A percentile compares a stretch with the other conserved stretches of the same genome.
Evolutionary conservation across 2,329 filamentous ascomycete genomes (phyloP).

Genomic region (Fonsecaea erecta): DNA sequence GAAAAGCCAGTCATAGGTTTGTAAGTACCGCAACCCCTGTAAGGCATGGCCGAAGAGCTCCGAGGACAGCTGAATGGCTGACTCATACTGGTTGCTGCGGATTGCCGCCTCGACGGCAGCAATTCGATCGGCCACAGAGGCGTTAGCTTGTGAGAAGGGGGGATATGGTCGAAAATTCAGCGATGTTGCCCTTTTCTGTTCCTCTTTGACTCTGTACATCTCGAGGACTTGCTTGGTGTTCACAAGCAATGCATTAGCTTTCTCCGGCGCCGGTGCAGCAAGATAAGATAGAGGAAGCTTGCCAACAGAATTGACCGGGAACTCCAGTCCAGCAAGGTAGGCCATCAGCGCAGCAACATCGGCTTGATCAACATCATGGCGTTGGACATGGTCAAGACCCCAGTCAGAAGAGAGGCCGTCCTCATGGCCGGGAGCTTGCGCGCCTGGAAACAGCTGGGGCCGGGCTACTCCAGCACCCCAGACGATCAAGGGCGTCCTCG

Average conservation of each 20-base stretch:
- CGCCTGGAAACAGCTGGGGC: conserved; percentile 63
- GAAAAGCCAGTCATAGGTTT: conserved; percentile 99
- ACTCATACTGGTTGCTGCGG: conserved; percentile 66
- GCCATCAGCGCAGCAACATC: conserved; percentile 96
- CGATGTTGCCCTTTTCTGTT: conserved; percentile 74
- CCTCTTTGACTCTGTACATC: conserved; percentile 95
- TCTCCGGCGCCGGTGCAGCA: conserved; percentile 71
- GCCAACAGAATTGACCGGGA: conserved; percentile 94
- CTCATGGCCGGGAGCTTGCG: conserved; percentile 78
- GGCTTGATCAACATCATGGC: conserved; percentile 91
- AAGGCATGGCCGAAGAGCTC: conserved; percentile 77
- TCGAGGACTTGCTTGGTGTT: conserved; percentile 89
- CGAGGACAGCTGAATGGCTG: conserved; percentile 78
- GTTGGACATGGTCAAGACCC: conserved; percentile 76
- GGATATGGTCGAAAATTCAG: conserved; percentile 78
- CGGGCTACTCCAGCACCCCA: conserved; percentile 92
- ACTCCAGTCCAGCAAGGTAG: conserved; percentile 83
- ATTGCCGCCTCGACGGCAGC: conserved; percentile 71
- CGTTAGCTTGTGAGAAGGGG: conserved; percentile 66
- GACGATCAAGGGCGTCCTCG: conserved; percentile 84
- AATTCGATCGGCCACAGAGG: conserved; percentile 70
- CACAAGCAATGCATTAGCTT: conserved; percentile 80
- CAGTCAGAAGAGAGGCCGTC: conserved; percentile 86
- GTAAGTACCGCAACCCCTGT: conserved; percentile 85
- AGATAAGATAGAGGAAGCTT: conserved; percentile 86